Conservation (phyloP, 345 rosid genomes). For the Eucalyptus guilfoylei region DNA sequence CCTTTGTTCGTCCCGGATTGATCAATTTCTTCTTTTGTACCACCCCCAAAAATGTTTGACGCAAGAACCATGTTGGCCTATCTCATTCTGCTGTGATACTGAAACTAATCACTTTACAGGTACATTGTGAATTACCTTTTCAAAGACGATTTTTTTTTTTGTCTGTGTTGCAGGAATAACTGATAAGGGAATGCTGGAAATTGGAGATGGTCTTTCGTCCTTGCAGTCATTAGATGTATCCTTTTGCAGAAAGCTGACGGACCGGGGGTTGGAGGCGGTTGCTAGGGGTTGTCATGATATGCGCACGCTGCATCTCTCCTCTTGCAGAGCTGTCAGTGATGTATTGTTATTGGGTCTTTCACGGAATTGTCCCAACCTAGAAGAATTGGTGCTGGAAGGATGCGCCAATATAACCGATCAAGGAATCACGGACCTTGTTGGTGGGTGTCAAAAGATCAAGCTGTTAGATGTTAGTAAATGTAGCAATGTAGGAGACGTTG, state of each 20-base stretch:
- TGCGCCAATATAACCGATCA: constrained; percentile 56
- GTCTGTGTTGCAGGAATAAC: constrained; percentile 53
- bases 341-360: constrained; percentile 37
- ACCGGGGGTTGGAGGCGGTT: constrained; percentile 68
- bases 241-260: constrained; percentile 74
- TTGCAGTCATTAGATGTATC: constrained; percentile 84
- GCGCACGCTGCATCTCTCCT: constrained; percentile 47
- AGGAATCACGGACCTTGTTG: constrained; percentile 59
- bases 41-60: background rate
- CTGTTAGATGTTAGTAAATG: constrained; percentile 75
- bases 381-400: constrained; percentile 67
- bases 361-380: constrained; percentile 40
- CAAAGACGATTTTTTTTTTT: background rate
- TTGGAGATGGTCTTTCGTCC: constrained; percentile 57
- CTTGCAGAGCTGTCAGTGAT: constrained; percentile 65
- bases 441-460: constrained; percentile 50
- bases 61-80: background rate
- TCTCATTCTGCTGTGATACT: background rate
- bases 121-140: background rate
- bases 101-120: background rate
- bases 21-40: background rate
- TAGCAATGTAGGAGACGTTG: constrained; percentile 59
- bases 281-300: constrained; percentile 69
- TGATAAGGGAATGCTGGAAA: constrained; percentile 56
- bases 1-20: background rate